Evolutionary conservation across 1,284 basidiomycete species (phyloP).

Genomic region (Violaceomyces palustris): DNA sequence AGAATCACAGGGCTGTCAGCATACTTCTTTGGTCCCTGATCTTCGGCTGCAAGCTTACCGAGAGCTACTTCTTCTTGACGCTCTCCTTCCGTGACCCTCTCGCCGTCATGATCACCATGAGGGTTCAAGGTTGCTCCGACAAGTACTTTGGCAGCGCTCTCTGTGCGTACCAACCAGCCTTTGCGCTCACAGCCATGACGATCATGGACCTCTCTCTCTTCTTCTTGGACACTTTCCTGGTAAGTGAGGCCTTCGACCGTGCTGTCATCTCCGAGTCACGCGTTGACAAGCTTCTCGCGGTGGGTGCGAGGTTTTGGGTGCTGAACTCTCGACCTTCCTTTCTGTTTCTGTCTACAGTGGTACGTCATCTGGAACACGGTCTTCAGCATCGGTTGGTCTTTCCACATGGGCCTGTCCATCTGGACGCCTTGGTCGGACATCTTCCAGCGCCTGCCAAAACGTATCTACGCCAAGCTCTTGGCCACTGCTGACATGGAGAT

Average conservation of each 20-base stretch:
- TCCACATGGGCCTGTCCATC: conserved; percentile 52
- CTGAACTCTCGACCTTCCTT: neutral
- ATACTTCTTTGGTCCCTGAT: conserved; percentile 49
- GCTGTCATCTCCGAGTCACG: neutral
- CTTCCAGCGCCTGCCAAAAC: conserved; percentile 53
- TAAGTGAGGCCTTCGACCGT: conserved; percentile 1
- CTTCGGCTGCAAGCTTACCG: conserved; percentile 53
- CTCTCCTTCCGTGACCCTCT: conserved; percentile 52
- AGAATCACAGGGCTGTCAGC: conserved; percentile 42
- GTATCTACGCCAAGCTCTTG: conserved; percentile 52
- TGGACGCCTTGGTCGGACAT: conserved; percentile 53
- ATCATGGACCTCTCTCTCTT: conserved; percentile 52
- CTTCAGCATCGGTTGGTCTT: conserved; percentile 52
- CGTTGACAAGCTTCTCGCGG: no score
- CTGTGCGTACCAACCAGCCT: conserved; percentile 49
- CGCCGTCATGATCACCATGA: conserved; percentile 50
- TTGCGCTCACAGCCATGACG: conserved; percentile 49
- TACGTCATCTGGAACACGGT: conserved; percentile 54
- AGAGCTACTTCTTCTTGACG: conserved; percentile 53
- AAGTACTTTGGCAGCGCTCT: conserved; percentile 50
- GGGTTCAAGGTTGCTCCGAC: conserved; percentile 49
- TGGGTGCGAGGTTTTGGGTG: no score
- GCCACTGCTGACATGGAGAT: conserved; percentile 53
- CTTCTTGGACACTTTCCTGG: conserved; percentile 52
- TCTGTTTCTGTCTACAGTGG: conserved; percentile 64